Base-by-base conservation (phyloP, 352 stramenopile species). In the Thalassiosira oceanica region DNA sequence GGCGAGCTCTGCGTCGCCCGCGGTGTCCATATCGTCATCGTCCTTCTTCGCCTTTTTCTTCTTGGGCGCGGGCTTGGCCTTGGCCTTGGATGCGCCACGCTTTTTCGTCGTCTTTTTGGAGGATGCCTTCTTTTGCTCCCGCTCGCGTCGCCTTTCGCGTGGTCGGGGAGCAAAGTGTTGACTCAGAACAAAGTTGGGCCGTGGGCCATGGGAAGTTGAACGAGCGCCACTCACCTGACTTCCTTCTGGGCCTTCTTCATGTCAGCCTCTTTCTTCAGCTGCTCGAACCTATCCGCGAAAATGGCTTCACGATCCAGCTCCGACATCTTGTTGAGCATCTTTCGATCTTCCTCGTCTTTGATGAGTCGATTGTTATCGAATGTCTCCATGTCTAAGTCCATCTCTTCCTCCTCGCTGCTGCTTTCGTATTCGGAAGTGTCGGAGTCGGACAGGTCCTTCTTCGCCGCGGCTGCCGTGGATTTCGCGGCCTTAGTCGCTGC, bases 271-370 rank as follows among this genome's bases (percentile, higher is more conserved):
- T 52, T 70, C 61, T 92, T 92, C 2, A 86, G 62, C 42, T 90
- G 79, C 55, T 92, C 85, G 61, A 90, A 92, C 36, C 85, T 70
- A 28, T 92, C 80, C 15, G 65, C 85, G 1, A 92, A 43, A 66
- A 89, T 88, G 44, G 69, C 76, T 65, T 92, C 85, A 63, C 85
- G 74, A 48, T 92, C 85, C 15, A 92, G 49, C 57, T 92, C 83
- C 0, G 82, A 67, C 20, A 92, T 42, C 13, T 64, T 76, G 51
- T 92, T 78, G 8, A 92, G 62, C 68, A 83, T 78, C 44, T 90
- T 90, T 23, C 78, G 74, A 75, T 92, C 85, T 0, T 73, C 80
- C 18, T 89, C 80, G 49, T 84, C 68, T 42, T 82, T 70, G 7
- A 92, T 62, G 2, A 92, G 55, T 18, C 73, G 75, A 46, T 85